Evolutionary conservation across 768 basidiomycete genomes (phyloP).

Genomic region (Mycena amicta): DNA sequence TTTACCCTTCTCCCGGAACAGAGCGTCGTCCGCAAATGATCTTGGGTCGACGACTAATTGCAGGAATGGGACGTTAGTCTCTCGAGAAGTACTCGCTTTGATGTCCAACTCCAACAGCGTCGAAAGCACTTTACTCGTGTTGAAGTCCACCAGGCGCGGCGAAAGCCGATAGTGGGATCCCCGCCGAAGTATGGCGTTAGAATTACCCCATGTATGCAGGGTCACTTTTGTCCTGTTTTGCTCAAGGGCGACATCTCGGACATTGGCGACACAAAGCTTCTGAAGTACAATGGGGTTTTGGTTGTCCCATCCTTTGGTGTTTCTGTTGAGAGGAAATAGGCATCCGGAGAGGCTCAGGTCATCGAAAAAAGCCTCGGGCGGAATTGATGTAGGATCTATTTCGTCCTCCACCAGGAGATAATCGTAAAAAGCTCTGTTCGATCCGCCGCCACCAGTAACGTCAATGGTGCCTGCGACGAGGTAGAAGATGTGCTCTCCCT

Average conservation of each 20-base stretch:
- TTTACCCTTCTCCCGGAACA: conserved; percentile 10
- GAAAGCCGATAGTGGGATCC: conserved; percentile 47
- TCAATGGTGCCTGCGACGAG: conserved; percentile 48
- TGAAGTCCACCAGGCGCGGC: conserved; percentile 55
- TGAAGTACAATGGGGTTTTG: conserved; percentile 43
- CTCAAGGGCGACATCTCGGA: conserved; percentile 40
- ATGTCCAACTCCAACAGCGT: conserved; percentile 51
- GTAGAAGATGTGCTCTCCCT: conserved; percentile 40
- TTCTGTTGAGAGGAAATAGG: conserved; percentile 45
- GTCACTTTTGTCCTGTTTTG: conserved; percentile 37
- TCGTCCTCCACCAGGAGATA: conserved; percentile 46
- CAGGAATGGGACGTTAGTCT: conserved; percentile 39
- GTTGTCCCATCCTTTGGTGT: conserved; percentile 35
- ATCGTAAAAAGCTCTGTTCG: conserved; percentile 43
- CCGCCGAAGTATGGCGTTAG: conserved; percentile 28
- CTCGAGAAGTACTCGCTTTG: conserved; percentile 27
- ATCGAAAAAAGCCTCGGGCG: conserved; percentile 52
- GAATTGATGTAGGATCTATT: conserved; percentile 32
- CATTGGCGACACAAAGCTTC: conserved; percentile 42
- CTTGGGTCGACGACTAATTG: conserved; percentile 47
- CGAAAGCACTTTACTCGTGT: conserved; percentile 47
- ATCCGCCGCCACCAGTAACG: conserved; percentile 31
- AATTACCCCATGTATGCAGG: conserved; percentile 42
- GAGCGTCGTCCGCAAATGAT: conserved; percentile 36
- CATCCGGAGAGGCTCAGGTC: conserved; percentile 50